phyloP scores from a whole-genome alignment of 148 eudicot genomes.

The Fagopyrum tataricum region DNA sequence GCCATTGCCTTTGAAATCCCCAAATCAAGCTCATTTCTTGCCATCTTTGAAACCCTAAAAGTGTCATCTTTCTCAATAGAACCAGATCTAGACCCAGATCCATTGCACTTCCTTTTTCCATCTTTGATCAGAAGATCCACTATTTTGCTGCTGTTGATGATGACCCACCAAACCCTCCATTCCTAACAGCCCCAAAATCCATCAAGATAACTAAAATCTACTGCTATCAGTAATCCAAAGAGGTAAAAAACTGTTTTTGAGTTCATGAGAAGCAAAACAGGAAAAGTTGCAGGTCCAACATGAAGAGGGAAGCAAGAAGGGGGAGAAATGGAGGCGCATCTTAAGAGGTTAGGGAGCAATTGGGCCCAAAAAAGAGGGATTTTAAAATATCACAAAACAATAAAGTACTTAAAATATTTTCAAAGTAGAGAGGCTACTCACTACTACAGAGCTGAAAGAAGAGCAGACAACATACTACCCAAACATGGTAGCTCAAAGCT shows the following conservation, averaged over 20 bases:
- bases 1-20: slow-evolving; percentile 3
- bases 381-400: too few species aligned
- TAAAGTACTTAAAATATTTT: too few species aligned
- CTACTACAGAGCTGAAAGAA: neutral
- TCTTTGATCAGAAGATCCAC: slow-evolving; percentile 5
- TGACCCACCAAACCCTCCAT: slow-evolving; percentile 16
- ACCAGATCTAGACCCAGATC: slow-evolving; percentile 5
- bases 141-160: neutral
- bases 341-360: too few species aligned
- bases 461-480: neutral
- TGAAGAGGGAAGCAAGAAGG: neutral
- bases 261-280: slow-evolving; percentile 9
- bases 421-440: neutral
- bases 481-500: neutral
- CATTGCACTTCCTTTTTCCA: slow-evolving; percentile 6
- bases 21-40: slow-evolving; percentile 8
- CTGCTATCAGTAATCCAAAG: neutral
- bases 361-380: neutral
- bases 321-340: neutral
- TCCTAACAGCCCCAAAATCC: slow-evolving; percentile 17
- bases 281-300: neutral
- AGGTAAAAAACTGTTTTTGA: neutral
- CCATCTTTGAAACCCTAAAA: slow-evolving; percentile 3
- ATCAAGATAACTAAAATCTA: neutral
- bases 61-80: slow-evolving; percentile 10